Evolutionary conservation across 495 filamentous ascomycete species (phyloP).

Genomic region (Aspergillus carlsbadensis): DNA sequence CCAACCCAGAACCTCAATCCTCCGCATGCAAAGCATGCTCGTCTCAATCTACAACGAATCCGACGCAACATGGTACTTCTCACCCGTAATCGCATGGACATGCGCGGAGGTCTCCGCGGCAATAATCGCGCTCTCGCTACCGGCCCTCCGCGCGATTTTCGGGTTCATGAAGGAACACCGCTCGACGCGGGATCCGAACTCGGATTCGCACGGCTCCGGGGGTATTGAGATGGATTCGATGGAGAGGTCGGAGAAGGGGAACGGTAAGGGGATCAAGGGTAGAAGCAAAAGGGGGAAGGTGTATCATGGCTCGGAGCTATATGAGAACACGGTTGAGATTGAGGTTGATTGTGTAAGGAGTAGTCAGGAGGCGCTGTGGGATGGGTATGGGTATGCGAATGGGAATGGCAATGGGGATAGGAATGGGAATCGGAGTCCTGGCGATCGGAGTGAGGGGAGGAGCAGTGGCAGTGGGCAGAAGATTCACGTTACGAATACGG

Average conservation of each 20-base stretch:
- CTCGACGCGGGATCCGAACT: neutral
- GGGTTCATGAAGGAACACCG: neutral
- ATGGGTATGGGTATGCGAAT: too few species aligned
- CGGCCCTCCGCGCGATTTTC: conserved; percentile 6
- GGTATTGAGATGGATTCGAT: neutral
- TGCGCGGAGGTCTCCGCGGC: conserved; percentile 17
- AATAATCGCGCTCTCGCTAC: conserved; percentile 23
- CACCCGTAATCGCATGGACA: conserved; percentile 21
- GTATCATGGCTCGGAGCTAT: neutral
- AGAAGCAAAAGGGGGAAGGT: neutral
- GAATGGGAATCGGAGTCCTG: neutral
- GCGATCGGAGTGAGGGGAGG: neutral
- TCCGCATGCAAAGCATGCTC: conserved; percentile 23
- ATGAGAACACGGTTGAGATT: neutral
- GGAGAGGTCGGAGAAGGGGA: too few species aligned
- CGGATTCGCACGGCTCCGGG: neutral
- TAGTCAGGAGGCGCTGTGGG: neutral
- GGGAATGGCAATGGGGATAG: too few species aligned
- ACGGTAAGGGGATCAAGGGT: too few species aligned
- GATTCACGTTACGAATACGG: neutral
- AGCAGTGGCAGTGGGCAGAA: neutral
- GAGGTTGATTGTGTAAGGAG: neutral
- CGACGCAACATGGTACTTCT: conserved; percentile 26
- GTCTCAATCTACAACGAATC: conserved; percentile 8
- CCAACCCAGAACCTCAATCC: conserved; percentile 15